These are phyloP conservation scores for Lizonia empirigonia DNA, from an alignment of 2,329 filamentous ascomycete genomes.

Conservation along the genomic window DNA sequence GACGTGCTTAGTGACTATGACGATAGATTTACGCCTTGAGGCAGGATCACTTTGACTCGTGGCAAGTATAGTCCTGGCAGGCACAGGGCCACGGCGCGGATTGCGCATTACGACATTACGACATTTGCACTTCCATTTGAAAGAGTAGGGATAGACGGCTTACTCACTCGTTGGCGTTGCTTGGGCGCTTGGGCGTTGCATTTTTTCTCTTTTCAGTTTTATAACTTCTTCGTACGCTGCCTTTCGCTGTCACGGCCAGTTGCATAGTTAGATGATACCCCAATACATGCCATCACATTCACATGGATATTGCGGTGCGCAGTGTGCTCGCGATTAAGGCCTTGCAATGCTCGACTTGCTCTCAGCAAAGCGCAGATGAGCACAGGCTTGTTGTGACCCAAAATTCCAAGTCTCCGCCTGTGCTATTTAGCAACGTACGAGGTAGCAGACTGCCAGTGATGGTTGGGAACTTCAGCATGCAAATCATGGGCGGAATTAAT, in stretches of 20 bases:
- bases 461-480: not conserved
- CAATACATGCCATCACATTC: conserved; percentile 3
- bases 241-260: not conserved
- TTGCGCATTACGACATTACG: no score
- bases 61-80: no score
- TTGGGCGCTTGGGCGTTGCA: not conserved
- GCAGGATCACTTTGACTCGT: no score
- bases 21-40: conserved; percentile 25
- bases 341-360: no score
- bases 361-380: no score
- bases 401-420: no score
- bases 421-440: no score
- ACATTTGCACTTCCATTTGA: not conserved
- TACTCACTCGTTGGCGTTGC: not conserved
- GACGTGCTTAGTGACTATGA: conserved; percentile 46
- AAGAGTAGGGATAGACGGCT: not conserved
- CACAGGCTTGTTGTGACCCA: no score
- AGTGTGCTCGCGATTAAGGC: no score
- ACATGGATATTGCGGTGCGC: not conserved
- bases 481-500: not conserved
- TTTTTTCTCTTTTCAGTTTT: not conserved
- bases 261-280: conserved; percentile 23
- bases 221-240: not conserved
- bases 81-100: no score
- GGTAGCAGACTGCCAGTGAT: no score